Percentiles rank a stretch among this genome's conserved stretches.
Evolutionary conservation across 345 rosid genomes (phyloP).

Genomic region (Excoecaria cochinchinensis): DNA sequence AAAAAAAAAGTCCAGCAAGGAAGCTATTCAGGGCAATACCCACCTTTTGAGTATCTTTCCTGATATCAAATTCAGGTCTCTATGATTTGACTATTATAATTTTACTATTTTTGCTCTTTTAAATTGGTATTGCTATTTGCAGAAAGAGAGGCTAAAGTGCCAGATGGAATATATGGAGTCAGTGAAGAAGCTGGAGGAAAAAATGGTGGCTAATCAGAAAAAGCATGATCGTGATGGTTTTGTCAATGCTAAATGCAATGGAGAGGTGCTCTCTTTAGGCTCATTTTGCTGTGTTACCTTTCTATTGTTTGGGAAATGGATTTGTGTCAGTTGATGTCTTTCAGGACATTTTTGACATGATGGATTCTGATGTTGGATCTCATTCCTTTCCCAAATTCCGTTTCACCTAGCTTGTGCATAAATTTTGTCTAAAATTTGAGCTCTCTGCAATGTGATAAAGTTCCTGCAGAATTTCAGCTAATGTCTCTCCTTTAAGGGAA

Average conservation of each 20-base stretch:
- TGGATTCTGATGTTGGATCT: not conserved
- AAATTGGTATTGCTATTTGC: slow-evolving; percentile 4
- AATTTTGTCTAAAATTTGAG: not conserved
- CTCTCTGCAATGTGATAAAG: not conserved
- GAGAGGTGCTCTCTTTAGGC: slow-evolving; percentile 19
- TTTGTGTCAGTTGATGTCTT: not conserved
- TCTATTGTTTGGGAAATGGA: not conserved
- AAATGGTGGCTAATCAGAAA: slow-evolving; percentile 29
- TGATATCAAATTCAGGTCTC: not conserved
- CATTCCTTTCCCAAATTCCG: not conserved
- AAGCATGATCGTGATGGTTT: slow-evolving; percentile 20
- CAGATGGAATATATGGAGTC: slow-evolving; percentile 41
- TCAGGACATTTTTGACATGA: not conserved
- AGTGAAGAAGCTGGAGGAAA: slow-evolving; percentile 33
- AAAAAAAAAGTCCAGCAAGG: not conserved
- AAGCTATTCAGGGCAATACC: slow-evolving; percentile 1
- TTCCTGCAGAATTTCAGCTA: not conserved
- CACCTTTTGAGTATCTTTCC: not conserved
- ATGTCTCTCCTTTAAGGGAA: too few relatives aligned
- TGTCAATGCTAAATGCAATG: slow-evolving; percentile 11
- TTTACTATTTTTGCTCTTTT: not conserved
- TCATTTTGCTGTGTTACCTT: not conserved
- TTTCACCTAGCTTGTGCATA: slow-evolving; percentile 1
- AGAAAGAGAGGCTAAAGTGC: slow-evolving; percentile 36
- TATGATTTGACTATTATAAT: not conserved